phyloP scores from a whole-genome alignment of 2,329 filamentous ascomycete species.

The Colletotrichum camelliae region DNA sequence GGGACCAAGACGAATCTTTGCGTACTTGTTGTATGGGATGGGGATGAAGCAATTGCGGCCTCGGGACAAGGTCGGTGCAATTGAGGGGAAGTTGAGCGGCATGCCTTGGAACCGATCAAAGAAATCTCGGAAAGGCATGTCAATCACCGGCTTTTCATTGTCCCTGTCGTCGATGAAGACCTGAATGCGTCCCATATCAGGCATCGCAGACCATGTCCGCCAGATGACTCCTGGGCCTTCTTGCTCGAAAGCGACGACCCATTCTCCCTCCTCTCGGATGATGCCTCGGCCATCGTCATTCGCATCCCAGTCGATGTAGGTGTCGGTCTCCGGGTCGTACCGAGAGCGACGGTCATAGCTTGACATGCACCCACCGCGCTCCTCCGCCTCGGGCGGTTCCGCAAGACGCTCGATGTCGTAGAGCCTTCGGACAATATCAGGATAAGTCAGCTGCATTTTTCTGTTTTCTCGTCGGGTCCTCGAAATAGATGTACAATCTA shows the following conservation, averaged over 20 bases:
- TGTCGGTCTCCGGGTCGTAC: slow-evolving; percentile 10
- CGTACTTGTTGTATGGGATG: slow-evolving; percentile 15
- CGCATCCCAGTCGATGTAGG: slow-evolving; percentile 19
- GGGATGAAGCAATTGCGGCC: slow-evolving; percentile 17
- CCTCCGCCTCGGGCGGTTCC: not conserved
- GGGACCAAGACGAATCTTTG: slow-evolving; percentile 6
- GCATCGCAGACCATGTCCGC: slow-evolving; percentile 17
- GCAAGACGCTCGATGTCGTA: slow-evolving; percentile 17
- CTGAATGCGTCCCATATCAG: slow-evolving; percentile 4
- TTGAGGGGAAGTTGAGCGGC: slow-evolving; percentile 14
- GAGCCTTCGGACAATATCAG: slow-evolving; percentile 12
- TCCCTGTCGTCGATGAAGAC: slow-evolving; percentile 9
- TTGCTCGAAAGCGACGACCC: slow-evolving; percentile 16
- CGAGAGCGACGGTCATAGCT: slow-evolving; percentile 18
- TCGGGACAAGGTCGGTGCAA: slow-evolving; percentile 6
- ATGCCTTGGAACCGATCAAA: slow-evolving; percentile 18
- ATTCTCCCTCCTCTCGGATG: slow-evolving; percentile 11
- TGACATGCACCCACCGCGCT: slow-evolving; percentile 18
- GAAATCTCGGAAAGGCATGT: slow-evolving; percentile 11
- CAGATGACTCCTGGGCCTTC: slow-evolving; percentile 16
- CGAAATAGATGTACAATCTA: not conserved
- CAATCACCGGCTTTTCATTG: not conserved
- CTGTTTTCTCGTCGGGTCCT: not conserved
- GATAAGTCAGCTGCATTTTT: slow-evolving; percentile 8
- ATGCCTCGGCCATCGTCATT: slow-evolving; percentile 14